These are phyloP conservation scores for Apiotrichum gracile DNA, from an alignment of 1,284 basidiomycete species.

Conservation along the genomic window DNA sequence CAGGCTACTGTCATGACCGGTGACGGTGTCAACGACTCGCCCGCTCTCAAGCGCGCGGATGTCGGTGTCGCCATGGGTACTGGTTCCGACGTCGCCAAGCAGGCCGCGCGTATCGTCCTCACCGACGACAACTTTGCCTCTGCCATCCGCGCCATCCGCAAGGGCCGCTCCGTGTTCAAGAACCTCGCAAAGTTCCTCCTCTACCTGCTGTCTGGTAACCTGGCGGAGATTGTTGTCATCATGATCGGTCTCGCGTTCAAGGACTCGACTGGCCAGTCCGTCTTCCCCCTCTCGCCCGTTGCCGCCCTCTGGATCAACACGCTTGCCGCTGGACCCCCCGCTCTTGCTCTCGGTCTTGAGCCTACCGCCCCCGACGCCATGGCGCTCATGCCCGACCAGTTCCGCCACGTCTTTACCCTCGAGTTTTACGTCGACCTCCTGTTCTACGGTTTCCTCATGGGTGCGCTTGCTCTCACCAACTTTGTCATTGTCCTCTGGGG, in stretches of 20 bases:
- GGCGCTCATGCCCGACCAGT: conserved; percentile 53
- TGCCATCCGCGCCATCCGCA: conserved; percentile 60
- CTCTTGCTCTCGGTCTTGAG: conserved; percentile 59
- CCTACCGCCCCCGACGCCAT: conserved; percentile 56
- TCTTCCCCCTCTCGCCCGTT: conserved; percentile 64
- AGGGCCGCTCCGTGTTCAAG: conserved; percentile 56
- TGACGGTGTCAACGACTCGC: conserved; percentile 58
- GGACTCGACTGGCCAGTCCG: conserved; percentile 54
- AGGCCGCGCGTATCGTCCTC: conserved; percentile 58
- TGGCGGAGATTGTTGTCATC: conserved; percentile 58
- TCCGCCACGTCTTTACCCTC: conserved; percentile 55
- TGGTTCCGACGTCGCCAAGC: conserved; percentile 63
- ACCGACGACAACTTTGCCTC: conserved; percentile 69
- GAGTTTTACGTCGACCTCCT: conserved; percentile 55
- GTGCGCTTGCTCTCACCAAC: conserved; percentile 53
- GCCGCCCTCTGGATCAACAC: conserved; percentile 59
- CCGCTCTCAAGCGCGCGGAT: conserved; percentile 55
- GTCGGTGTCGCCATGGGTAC: conserved; percentile 67
- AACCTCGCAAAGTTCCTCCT: conserved; percentile 49
- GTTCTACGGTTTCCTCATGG: conserved; percentile 62
- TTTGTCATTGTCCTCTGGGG: conserved; percentile 58
- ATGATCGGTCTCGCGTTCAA: conserved; percentile 64
- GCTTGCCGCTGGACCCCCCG: conserved; percentile 54
- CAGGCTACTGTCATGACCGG: conserved; percentile 49
- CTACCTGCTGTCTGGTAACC: conserved; percentile 56